These are phyloP conservation scores for Symbiodinium natans DNA, from an alignment of 73 alveolate species.

Conservation along the genomic window DNA sequence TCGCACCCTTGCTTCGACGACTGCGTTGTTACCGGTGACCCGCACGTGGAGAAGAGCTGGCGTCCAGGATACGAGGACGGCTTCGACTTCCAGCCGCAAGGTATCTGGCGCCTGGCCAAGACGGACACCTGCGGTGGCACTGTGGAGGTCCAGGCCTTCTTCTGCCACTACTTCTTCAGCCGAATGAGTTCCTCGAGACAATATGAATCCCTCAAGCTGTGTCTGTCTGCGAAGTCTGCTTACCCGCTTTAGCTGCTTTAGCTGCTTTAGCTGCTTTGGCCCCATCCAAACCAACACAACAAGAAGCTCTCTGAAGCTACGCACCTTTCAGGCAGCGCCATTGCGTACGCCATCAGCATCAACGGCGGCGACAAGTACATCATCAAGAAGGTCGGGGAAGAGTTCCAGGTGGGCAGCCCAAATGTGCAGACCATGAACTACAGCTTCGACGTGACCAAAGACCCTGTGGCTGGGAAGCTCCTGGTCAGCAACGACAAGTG, in stretches of 20 bases:
- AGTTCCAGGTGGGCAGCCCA: conserved; percentile 8
- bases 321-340: no score
- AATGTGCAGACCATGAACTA: neutral
- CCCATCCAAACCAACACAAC: no score
- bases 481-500: neutral
- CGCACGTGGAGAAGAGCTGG: conserved; percentile 2
- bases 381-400: neutral
- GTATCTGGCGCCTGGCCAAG: conserved; percentile 4
- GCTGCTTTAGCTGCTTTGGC: no score
- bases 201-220: no score
- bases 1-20: neutral
- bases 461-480: neutral
- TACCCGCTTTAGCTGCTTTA: no score
- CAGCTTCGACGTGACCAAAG: neutral
- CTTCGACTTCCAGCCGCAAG: conserved; percentile 5
- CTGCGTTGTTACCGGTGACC: neutral
- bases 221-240: no score
- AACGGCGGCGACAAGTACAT: neutral
- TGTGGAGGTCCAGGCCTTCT: conserved; percentile 4
- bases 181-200: neutral
- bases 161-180: conserved; percentile 3
- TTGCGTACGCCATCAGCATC: neutral
- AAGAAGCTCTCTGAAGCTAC: no score
- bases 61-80: neutral
- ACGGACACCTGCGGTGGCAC: neutral